Base-by-base conservation (phyloP, 805 yeast genomes). In the Metschnikowia lachancei region DNA sequence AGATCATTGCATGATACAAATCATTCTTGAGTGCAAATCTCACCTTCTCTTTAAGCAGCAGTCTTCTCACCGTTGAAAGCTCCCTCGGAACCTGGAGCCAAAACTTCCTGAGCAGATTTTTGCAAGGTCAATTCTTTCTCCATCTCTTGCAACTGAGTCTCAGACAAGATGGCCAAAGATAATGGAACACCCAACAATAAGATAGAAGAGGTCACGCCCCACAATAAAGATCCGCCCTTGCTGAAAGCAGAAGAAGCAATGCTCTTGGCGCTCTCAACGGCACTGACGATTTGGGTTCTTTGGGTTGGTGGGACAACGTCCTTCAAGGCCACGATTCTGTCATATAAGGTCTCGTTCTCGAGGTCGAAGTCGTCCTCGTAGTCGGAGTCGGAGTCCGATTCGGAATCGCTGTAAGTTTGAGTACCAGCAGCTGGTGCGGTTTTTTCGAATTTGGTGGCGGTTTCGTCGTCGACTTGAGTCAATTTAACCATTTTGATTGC, bases 81-180 rank as follows among this genome's bases (percentile, higher is more conserved):
- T 37, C 68, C 69, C 60, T 75, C 80, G 35, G 82, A 76, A 52
- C 87, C 86, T 51, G 85, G 82, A 36, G 89, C 85, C 59, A 86
- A 70, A 38, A 85, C 78, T 49, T 83, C 90, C 60, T 80, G 83
- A 20, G 90, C 85, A 51, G 85, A 83, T 66, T 83, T 85, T 67
- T 85, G 92, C 62, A 85, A 72, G 48, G 85, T 81, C 77, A 89
- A 83, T 64, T 90, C 94, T 74, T 87, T 89, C 75, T 91, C 97
- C 84, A 88, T 79, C 73, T 91, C 97, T 64, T 84, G 82, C 66
- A 91, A 79, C 74, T 92, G 97, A 65, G 90, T 95, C 74, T 92
- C 97, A 50, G 90, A 83, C 60, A 94, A 76, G 58, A 94, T 87
- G 43, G 96, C 85, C 59, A 94, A 75, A 8, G 96, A 83, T 58